phyloP scores from a whole-genome alignment of 2,329 filamentous ascomycete species.

The Colletotrichum salicis region DNA sequence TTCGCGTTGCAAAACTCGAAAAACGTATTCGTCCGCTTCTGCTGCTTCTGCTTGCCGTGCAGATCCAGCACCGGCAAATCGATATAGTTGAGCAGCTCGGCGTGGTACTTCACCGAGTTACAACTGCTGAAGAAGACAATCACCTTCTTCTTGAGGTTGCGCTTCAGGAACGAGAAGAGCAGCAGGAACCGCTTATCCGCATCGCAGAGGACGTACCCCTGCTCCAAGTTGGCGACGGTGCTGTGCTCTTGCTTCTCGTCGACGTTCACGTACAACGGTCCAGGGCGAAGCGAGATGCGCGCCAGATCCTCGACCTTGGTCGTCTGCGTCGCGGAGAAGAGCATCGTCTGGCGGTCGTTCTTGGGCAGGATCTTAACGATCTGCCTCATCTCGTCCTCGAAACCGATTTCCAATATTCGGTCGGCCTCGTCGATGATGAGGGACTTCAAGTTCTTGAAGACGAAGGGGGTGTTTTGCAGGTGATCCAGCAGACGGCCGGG shows the following conservation, averaged over 20 bases:
- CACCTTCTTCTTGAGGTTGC: constrained; percentile 93
- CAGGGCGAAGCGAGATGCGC: constrained; percentile 88
- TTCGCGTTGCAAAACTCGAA: constrained; percentile 88
- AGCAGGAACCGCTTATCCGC: constrained; percentile 93
- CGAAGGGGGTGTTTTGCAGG: constrained; percentile 90
- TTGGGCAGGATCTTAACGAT: constrained; percentile 94
- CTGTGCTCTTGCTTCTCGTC: constrained; percentile 89
- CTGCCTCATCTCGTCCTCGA: constrained; percentile 97
- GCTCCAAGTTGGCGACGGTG: constrained; percentile 93
- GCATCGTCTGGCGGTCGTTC: constrained; percentile 90
- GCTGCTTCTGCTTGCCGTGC: constrained; percentile 97
- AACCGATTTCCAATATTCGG: constrained; percentile 94
- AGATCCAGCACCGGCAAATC: constrained; percentile 88
- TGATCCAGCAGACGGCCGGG: constrained; percentile 94
- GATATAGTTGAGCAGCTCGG: constrained; percentile 96
- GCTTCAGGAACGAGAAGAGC: constrained; percentile 93
- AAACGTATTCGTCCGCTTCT: constrained; percentile 98
- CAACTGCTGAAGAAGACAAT: constrained; percentile 97
- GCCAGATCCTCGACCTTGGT: constrained; percentile 98
- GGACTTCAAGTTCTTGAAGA: constrained; percentile 92
- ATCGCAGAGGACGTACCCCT: constrained; percentile 95
- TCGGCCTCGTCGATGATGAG: constrained; percentile 97
- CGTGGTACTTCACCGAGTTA: constrained; percentile 94
- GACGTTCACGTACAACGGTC: constrained; percentile 96
- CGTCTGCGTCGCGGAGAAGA: constrained; percentile 99